Evolutionary conservation across 2,329 filamentous ascomycete species (phyloP), one percentile per base, ranked within the genome.

Genomic region (Colletotrichum echinochloae): DNA sequence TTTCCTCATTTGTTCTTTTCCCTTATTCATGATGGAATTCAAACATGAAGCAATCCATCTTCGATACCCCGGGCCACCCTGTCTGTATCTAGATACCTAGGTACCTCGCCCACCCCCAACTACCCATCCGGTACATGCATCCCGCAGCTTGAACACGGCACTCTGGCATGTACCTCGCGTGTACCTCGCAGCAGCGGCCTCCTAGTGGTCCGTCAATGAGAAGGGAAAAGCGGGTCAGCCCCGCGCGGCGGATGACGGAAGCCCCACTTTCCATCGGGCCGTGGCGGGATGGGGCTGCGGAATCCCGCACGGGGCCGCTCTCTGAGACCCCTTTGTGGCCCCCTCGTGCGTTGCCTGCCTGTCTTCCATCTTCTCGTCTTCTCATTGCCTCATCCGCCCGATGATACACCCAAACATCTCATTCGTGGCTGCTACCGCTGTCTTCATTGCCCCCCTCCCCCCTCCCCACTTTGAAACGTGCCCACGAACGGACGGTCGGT

Each of bases 231-330:
- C 51, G 65, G 49, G 48, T 23, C n/a, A n/a, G n/a, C n/a, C 20
- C 9, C 5, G 9, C 14, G 28, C 18, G 37, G 11, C 39, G 30
- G 60, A 33, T 26, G 12, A 26, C 12, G 35, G 48, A n/a, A 2
- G 18, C 8, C 11, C 66, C 66, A 55, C 20, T 41, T 26, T 12
- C 39, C 28, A 49, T 60, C 61, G 61, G 66, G 30, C 46, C 54
- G 61, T 39, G 46, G 46, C 66, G 61, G 61, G 46, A 33, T 44
- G 44, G 12, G 55, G 23, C 28, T 41, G 37, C 66, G 61, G 62
- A 66, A 55, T 49, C 37, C 66, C 55, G 54, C 54, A 46, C 61
- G 61, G 61, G 44, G 39, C 39, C 37, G 26, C 56, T 26, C 28
- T 20, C 18, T 30, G 39, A 55, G 30, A n/a, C 23, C 30, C 51